Evolutionary conservation across 345 rosid genomes (phyloP), one percentile per base, ranked within the genome.

Genomic region (Salix suchowensis): DNA sequence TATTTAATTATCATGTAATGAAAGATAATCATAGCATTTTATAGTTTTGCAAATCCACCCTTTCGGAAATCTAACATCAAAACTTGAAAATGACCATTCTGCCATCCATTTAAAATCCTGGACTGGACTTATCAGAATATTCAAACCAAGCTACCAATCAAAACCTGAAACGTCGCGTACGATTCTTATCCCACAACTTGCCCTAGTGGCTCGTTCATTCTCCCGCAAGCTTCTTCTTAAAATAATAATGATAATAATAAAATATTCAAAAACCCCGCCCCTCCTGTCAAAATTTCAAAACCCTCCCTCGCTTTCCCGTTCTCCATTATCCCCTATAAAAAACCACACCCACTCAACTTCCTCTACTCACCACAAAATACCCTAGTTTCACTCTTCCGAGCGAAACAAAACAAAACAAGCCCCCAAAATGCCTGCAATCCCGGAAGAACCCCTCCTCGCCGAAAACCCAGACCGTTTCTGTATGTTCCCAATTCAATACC

Each of bases 401-500:
- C 4, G 10, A 40, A 15, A 34, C 37, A 40, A 40, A 15, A 34
- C 37, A 36, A 61, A 64, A 39, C 16, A 19, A 19, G 74, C 69
- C 4, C 14, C 12, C 15, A 67, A 84, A 67, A 93, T 91, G 98
- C 97, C 98, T 83, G 84, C 93, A 2, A 82, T 92, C 58, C 87
- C 90, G 4, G 97, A 92, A 76, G 99, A 96, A 87, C 99, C 98
- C 0, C 90, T 96, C 1, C 88, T 93, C 0, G 90, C 91, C 6
- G 79, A 93, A 0, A 93, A 88, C 70, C 90, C 96, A 0, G 98
- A 86, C 80, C 85, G 96, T 7, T 93, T 96, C 86, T 93, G 98
- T 55, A 96, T 96, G 99, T 96, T 96, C 52, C 99, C 99, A 0
- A 91, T 93, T 70, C 89, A 93, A 36, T 92, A 91, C 77, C 98